Evolutionary conservation across 345 rosid genomes (phyloP).

Genomic region (Nasturtium officinale): DNA sequence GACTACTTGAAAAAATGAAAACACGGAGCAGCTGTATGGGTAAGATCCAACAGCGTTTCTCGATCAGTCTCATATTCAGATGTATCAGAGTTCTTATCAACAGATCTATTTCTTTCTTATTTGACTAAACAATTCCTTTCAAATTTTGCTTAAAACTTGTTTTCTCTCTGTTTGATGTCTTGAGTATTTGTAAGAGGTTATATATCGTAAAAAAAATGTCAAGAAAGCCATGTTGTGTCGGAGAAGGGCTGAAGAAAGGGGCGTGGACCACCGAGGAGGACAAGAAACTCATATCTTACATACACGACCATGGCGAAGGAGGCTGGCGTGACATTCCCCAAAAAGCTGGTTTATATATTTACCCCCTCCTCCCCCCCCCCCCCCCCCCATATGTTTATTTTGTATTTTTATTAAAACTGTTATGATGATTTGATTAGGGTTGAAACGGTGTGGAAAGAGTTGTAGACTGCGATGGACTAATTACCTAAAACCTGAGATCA

Average conservation of each 20-base stretch:
- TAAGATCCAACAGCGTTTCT: constrained; percentile 35
- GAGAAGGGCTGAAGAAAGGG: constrained; percentile 47
- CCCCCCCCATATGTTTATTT: neutral
- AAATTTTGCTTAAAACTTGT: neutral
- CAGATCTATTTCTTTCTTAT: constrained; percentile 38
- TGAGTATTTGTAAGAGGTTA: constrained; percentile 21
- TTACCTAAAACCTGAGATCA: constrained; percentile 50
- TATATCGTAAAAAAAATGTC: constrained; percentile 30
- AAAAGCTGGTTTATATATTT: constrained; percentile 35
- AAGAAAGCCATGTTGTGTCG: constrained; percentile 41
- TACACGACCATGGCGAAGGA: constrained; percentile 42
- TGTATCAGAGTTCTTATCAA: constrained; percentile 44
- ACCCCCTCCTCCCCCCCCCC: neutral
- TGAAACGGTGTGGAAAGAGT: constrained; percentile 55
- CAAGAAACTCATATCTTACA: constrained; percentile 42
- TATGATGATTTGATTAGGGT: constrained; percentile 32
- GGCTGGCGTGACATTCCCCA: constrained; percentile 45
- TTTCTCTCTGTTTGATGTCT: neutral
- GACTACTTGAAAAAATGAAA: constrained; percentile 29
- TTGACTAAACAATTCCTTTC: neutral
- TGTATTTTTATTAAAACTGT: neutral
- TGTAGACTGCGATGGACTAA: constrained; percentile 54
- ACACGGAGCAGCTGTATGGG: constrained; percentile 17
- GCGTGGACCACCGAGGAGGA: constrained; percentile 46
- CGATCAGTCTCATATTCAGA: constrained; percentile 40